Evolutionary conservation across 2,329 filamentous ascomycete species (phyloP), one percentile per base, ranked within the genome.

Genomic region (Blastomyces percursus): DNA sequence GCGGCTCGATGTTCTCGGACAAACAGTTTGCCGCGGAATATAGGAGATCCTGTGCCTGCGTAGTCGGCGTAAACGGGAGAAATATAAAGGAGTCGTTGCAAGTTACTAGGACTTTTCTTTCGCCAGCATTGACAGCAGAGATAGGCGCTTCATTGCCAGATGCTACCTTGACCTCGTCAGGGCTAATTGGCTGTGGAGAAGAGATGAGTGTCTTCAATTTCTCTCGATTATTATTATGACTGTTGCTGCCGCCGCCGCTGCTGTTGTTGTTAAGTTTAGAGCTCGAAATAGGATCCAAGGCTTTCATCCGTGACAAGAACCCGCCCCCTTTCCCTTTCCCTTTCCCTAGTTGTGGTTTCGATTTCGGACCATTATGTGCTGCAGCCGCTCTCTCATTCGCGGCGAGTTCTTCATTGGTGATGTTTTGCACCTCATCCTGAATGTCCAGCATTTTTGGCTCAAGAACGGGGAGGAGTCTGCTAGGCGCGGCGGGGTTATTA

Each of bases 61-160:
- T 96, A 1, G 88, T 85, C 2, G 85, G 82, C 2, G 82, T 88
- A 48, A 96, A 81, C 1, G 87, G 83, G n/a, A 96, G 79, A 57
- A 82, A 82, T 59, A 91, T 84, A 0, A 82, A 85, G 14, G 84
- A 84, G 62, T 88, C 85, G 67, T 84, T 82, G 75, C 85, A 95
- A 66, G 87, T 84, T 46, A 96, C 84, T 42, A 84, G 80, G 21
- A 96, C 89, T 67, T 83, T 83, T 68, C 91, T 81, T 71, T 92
- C 89, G 55, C 86, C 87, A 65, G 88, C 84, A 76, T 95, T 95
- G 63, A 88, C 87, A 16, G 90, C 90, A 61, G 90, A 91, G 11
- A 87, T 80, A 1, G 91, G 91, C 27, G 89, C 89, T 77, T 95
- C 90, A 52, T 81, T 86, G 60, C 82, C 81, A 30, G 83, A 79